Conservation (phyloP, 352 stramenopile genomes). For the Globisporangium ultimum region DNA sequence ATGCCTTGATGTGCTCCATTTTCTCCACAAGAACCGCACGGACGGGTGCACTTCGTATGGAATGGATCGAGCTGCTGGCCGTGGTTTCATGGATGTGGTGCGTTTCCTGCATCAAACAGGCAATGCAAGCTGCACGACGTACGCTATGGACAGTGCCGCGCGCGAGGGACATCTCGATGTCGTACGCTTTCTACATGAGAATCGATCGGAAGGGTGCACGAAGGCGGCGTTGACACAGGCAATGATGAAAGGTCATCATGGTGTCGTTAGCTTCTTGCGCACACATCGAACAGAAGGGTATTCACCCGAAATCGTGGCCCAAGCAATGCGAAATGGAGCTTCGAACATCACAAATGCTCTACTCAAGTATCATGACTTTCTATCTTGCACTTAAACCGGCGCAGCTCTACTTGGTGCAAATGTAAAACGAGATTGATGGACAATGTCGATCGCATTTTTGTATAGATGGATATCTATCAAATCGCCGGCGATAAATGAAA, state of each 20-base stretch:
- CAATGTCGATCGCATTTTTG: no score
- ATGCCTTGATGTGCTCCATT: conserved; percentile 7
- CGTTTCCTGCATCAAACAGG: not conserved
- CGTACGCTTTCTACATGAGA: not conserved
- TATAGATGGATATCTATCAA: no score
- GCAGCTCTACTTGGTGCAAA: no score
- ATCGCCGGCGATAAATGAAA: no score
- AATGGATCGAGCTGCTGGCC: conserved; percentile 1
- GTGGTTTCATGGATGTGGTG: not conserved
- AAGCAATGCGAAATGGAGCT: not conserved
- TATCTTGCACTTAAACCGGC: no score
- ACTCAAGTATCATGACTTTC: no score
- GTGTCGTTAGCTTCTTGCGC: not conserved
- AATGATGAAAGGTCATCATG: not conserved
- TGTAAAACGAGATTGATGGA: no score
- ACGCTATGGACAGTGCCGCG: not conserved
- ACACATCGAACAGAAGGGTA: not conserved
- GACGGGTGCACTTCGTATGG: conserved; percentile 3
- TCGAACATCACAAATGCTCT: not conserved
- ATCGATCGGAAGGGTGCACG: not conserved
- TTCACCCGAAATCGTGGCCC: not conserved
- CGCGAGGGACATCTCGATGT: conserved; percentile 1
- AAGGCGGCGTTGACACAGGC: not conserved
- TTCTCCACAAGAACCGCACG: conserved; percentile 1
- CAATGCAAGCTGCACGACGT: not conserved